phyloP scores from a whole-genome alignment of 306 rosid species.

The Cicer arietinum region DNA sequence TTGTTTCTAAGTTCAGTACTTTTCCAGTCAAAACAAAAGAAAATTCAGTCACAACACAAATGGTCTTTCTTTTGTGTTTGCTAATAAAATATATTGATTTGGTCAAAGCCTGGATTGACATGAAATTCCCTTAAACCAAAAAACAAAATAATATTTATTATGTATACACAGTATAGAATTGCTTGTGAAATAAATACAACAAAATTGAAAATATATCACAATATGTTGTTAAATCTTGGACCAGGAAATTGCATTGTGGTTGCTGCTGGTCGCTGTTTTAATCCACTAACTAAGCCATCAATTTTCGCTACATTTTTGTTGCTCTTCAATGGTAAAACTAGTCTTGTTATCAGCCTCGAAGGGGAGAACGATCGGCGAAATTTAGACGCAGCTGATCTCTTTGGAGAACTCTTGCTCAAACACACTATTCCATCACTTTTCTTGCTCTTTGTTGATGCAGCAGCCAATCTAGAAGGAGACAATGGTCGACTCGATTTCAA shows the following conservation, averaged over 20 bases:
- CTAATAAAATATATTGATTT: no score
- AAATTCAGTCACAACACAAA: no score
- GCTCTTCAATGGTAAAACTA: slow-evolving; percentile 79
- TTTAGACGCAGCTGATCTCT: slow-evolving; percentile 66
- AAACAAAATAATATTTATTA: slow-evolving; percentile 1
- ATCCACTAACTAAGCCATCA: slow-evolving; percentile 60
- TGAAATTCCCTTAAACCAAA: not conserved
- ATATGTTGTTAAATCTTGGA: slow-evolving; percentile 49
- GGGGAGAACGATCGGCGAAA: slow-evolving; percentile 86
- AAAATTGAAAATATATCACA: not conserved
- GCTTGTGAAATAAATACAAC: not conserved
- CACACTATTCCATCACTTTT: slow-evolving; percentile 48
- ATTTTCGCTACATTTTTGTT: slow-evolving; percentile 57
- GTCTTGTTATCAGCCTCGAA: slow-evolving; percentile 74
- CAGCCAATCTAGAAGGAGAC: slow-evolving; percentile 82
- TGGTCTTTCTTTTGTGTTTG: no score
- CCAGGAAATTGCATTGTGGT: slow-evolving; percentile 53
- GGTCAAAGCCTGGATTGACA: no score
- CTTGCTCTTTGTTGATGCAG: slow-evolving; percentile 65
- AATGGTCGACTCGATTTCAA: slow-evolving; percentile 48
- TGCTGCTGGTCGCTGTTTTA: slow-evolving; percentile 68
- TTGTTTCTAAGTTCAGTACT: no score
- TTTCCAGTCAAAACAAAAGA: no score
- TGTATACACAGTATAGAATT: slow-evolving; percentile 1
- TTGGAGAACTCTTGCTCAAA: slow-evolving; percentile 62